These are phyloP conservation scores for Wickerhamomyces ciferrii DNA, from an alignment of 805 yeast species.

Conservation along the genomic window DNA sequence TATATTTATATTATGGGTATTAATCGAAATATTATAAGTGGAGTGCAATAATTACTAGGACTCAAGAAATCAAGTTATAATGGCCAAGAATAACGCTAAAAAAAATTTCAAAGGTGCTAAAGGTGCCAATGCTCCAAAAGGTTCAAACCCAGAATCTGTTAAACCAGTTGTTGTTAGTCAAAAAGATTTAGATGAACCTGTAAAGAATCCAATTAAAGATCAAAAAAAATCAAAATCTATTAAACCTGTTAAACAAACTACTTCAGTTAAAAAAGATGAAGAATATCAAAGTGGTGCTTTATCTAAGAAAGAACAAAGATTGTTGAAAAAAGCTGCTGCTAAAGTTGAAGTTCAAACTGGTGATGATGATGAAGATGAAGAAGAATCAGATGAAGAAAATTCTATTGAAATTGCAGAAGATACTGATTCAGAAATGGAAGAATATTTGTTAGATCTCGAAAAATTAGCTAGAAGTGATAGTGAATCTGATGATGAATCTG, in stretches of 20 bases:
- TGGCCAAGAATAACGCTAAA: too few species aligned
- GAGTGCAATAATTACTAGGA: too few species aligned
- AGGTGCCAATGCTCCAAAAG: background rate
- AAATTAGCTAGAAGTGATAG: constrained; percentile 50
- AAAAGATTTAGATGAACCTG: background rate
- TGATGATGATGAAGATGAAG: constrained; percentile 19
- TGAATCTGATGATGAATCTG: constrained; percentile 27
- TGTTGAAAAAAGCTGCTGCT: constrained; percentile 40
- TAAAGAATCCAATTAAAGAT: background rate
- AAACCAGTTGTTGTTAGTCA: background rate
- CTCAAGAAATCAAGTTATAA: too few species aligned
- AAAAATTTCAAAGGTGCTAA: too few species aligned
- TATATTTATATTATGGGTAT: too few species aligned
- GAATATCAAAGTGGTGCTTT: constrained; percentile 44
- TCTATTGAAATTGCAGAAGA: constrained; percentile 38
- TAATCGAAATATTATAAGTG: background rate
- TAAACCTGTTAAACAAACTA: constrained; percentile 9
- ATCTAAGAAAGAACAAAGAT: constrained; percentile 61
- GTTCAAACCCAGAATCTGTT: background rate
- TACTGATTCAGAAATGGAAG: constrained; percentile 41
- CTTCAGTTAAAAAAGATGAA: constrained; percentile 18
- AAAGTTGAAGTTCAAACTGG: constrained; percentile 9
- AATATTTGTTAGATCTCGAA: constrained; percentile 42
- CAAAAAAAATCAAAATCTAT: constrained; percentile 5
- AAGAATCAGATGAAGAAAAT: constrained; percentile 9